Conservation (phyloP, 192 early-diverging fungal species). For the Jimgerdemannia lactiflua region DNA sequence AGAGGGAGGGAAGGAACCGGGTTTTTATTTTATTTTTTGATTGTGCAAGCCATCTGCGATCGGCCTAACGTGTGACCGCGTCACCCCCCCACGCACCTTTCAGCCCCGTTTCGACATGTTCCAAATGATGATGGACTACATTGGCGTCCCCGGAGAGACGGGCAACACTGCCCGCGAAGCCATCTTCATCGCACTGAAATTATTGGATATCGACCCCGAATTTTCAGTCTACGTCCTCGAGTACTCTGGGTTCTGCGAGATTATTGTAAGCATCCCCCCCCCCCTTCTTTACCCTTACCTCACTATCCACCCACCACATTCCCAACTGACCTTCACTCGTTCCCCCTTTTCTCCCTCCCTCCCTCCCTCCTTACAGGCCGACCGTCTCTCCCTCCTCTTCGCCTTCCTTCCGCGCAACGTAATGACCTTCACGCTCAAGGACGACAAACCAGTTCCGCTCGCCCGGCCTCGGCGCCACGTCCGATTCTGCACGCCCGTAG, state of each 20-base stretch:
- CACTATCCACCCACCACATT: too few species aligned
- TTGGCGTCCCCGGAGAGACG: slow-evolving; percentile 38
- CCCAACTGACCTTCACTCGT: neutral
- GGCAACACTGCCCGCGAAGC: slow-evolving; percentile 38
- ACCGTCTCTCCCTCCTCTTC: slow-evolving; percentile 25
- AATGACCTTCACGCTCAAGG: slow-evolving; percentile 24
- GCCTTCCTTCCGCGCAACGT: slow-evolving; percentile 29
- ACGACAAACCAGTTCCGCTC: slow-evolving; percentile 24
- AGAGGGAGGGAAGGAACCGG: slow-evolving; percentile 6
- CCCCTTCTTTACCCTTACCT: too few species aligned
- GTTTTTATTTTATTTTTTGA: neutral
- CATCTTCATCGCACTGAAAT: slow-evolving; percentile 30
- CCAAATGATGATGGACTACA: slow-evolving; percentile 31
- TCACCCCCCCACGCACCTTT: too few species aligned
- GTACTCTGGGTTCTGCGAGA: slow-evolving; percentile 37
- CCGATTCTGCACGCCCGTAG: slow-evolving; percentile 30
- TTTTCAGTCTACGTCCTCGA: slow-evolving; percentile 36
- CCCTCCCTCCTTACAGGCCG: slow-evolving; percentile 12
- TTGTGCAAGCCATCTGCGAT: too few species aligned
- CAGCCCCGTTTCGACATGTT: slow-evolving; percentile 41
- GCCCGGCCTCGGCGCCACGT: slow-evolving; percentile 20
- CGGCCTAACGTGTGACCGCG: too few species aligned
- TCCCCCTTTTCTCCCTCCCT: too few species aligned
- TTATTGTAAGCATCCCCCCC: slow-evolving; percentile 20
- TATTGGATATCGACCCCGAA: slow-evolving; percentile 34